Base-by-base conservation (phyloP, 2,329 filamentous ascomycete species). In the Bipolaris zeicola region DNA sequence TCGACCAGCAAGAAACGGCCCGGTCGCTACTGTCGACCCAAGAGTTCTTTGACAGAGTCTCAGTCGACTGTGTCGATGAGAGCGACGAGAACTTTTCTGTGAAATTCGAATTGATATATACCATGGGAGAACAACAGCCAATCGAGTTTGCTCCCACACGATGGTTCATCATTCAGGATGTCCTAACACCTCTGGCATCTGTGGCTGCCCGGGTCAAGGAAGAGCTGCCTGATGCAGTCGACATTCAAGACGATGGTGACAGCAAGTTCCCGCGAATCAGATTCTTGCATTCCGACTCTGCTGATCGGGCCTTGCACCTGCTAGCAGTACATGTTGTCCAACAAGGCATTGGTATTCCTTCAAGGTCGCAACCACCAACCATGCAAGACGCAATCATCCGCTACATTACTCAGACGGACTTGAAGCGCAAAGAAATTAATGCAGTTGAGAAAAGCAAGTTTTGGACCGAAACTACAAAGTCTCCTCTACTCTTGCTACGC, bases 41-140 rank as follows among this genome's bases (percentile, higher is more conserved):
- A n/a, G 22, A 72, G 0, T 82, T 79, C 58, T 74, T 88, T 24
- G 70, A 82, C 28, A 13, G 47, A 0, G 57, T 70, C 1, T 77
- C 81, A 0, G 76, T 85, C 0, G 86, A 88, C 57, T 78, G 90
- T 1, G 76, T 89, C 0, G 87, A 89, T 54, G 86, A 90, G 68
- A 86, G 83, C 37, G 87, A 90, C 45, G 85, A 89, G 54, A 85
- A 84, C 51, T 83, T 89, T 41, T 84, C 80, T 41, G 78, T 82
- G 3, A 84, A 82, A 44, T 87, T 87, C 37, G 85, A 89, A 63
- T 69, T 89, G 0, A 77, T 89, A 1, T 89, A 89, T 55, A 87
- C 86, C 0, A 82, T 88, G 62, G 87, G 86, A 0, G 57, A 67
- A 0, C 83, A 87, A 55, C 64, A 68, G 1, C 61, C 80, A 0